Evolutionary conservation across 345 rosid species (phyloP), one percentile per base, ranked within the genome.

Genomic region (Lumnitzera racemosa): DNA sequence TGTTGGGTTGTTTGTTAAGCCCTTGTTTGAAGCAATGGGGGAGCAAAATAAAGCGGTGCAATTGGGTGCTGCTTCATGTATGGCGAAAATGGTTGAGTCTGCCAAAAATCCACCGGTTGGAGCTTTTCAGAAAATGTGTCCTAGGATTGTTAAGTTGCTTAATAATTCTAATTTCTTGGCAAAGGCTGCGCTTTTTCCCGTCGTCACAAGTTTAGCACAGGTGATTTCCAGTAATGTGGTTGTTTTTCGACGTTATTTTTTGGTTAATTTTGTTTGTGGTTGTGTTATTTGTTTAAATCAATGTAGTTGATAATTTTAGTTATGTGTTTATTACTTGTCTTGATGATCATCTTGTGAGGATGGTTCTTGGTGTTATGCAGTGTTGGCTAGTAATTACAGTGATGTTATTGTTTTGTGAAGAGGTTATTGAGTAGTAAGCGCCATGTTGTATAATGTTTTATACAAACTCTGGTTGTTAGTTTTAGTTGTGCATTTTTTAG

Each of bases 21-120:
- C 96, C 7, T 63, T 95, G 69, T 83, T 95, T 41, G 99, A 90
- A 73, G 99, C 91, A 3, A 95, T 95, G 99, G 90, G 88, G 29
- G 99, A 95, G 69, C 99, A 95, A 83, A 88, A 85, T 68, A 95
- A 87, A 68, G 82, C 76, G 47, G 96, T 85, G 31, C 99, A 90
- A 74, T 78, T 90, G 17, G 98, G 96, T 55, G 98, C 98, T 13
- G 87, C 98, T 9, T 65, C 78, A 27, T 95, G 96, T 74, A 78
- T 90, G 96, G 94, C 91, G 27, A 90, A 78, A 81, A 78, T 90
- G 94, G 88, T 95, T 62, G 96, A 95, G 20, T 82, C 78, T 43
- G 90, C 98, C 0, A 72, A 82, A 2, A 78, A 53, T 59, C 88
- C 84, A 16, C 91, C 92, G 0, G 51, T 75, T 51, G 64, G 67